phyloP scores from a whole-genome alignment of 1,284 basidiomycete species.

The Sanghuangporus weigelae region DNA sequence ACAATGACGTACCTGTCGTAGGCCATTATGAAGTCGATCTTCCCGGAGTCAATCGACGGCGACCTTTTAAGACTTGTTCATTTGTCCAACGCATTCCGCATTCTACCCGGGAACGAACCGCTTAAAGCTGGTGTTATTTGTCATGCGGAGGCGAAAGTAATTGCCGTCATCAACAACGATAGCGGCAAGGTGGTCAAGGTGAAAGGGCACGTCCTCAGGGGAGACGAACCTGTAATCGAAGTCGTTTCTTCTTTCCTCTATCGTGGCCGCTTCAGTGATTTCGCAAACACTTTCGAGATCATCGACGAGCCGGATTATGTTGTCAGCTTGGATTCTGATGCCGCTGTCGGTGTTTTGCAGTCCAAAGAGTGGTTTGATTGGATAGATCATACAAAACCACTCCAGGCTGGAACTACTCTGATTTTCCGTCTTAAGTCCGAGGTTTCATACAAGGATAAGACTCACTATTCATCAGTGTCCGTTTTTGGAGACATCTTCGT shows the following conservation, averaged over 20 bases:
- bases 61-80: slow-evolving; percentile 96
- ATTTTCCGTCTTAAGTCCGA: slow-evolving; percentile 88
- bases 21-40: slow-evolving; percentile 97
- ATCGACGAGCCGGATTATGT: slow-evolving; percentile 86
- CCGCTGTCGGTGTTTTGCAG: slow-evolving; percentile 84
- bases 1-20: slow-evolving; percentile 28
- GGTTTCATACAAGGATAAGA: slow-evolving; percentile 89
- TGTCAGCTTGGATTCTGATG: slow-evolving; percentile 72
- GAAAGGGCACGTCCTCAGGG: slow-evolving; percentile 78
- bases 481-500: slow-evolving; percentile 85
- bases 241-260: slow-evolving; percentile 96
- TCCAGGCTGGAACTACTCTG: slow-evolving; percentile 76
- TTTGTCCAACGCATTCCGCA: slow-evolving; percentile 92
- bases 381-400: slow-evolving; percentile 79
- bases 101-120: slow-evolving; percentile 73
- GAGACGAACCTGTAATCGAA: slow-evolving; percentile 80
- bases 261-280: slow-evolving; percentile 92
- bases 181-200: slow-evolving; percentile 94
- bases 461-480: slow-evolving; percentile 75
- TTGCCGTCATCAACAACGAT: slow-evolving; percentile 87
- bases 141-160: slow-evolving; percentile 83
- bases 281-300: slow-evolving; percentile 92
- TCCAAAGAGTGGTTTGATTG: slow-evolving; percentile 99
- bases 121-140: slow-evolving; percentile 87
- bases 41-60: slow-evolving; percentile 87